A percentile compares a stretch with the other conserved stretches of the same genome.
Conservation (phyloP, 2,329 filamentous ascomycete species). For the Rutstroemia sp. region DNA sequence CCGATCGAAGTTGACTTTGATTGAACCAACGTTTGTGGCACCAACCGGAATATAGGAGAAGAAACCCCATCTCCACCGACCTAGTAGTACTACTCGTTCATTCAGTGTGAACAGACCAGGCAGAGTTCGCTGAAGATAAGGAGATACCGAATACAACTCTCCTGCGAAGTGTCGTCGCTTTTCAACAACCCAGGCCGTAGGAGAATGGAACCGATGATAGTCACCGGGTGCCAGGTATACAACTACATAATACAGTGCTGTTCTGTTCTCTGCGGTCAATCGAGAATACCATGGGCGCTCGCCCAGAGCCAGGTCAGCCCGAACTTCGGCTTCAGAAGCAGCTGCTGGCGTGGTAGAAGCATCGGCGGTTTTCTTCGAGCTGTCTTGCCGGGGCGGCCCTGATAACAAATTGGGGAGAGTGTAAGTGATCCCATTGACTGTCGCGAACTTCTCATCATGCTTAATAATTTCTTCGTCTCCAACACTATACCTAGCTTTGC, state of each 20-base stretch:
- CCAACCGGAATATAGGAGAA: constrained; percentile 94
- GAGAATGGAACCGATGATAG: constrained; percentile 97
- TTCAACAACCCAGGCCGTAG: constrained; percentile 91
- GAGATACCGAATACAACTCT: constrained; percentile 90
- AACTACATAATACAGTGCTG: constrained; percentile 84
- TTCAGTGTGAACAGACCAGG: constrained; percentile 95
- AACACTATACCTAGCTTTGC: constrained; percentile 21
- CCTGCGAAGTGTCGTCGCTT: constrained; percentile 94
- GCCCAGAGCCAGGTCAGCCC: constrained; percentile 71
- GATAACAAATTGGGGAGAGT: constrained; percentile 83
- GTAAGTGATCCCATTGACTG: constrained; percentile 91
- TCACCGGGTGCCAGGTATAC: constrained; percentile 95
- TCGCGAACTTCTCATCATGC: constrained; percentile 86
- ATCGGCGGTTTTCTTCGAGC: constrained; percentile 49
- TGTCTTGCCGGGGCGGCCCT: constrained; percentile 44
- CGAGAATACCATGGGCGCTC: constrained; percentile 64
- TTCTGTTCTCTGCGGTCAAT: constrained; percentile 54
- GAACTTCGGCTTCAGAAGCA: constrained; percentile 74
- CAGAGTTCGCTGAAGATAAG: constrained; percentile 86
- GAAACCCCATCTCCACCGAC: constrained; percentile 94
- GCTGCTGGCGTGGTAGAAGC: constrained; percentile 62
- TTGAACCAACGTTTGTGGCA: constrained; percentile 94
- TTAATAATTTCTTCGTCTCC: constrained; percentile 58
- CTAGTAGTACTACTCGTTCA: constrained; percentile 87
- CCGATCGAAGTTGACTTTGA: constrained; percentile 93